phyloP scores from a whole-genome alignment of 2,329 filamentous ascomycete genomes.

The Dactylonectria estremocensis region DNA sequence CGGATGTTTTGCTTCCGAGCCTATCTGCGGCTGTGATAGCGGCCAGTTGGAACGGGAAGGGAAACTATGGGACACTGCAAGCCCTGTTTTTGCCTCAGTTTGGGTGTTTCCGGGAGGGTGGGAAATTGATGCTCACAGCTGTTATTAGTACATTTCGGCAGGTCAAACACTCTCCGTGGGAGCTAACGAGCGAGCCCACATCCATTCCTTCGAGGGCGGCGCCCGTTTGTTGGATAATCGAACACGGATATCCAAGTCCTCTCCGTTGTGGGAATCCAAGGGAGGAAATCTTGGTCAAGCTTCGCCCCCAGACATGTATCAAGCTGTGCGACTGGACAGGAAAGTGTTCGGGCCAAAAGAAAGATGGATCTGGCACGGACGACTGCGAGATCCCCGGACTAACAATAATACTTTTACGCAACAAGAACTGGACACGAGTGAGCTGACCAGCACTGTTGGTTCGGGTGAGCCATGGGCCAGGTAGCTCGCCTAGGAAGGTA shows the following conservation, averaged over 20 bases:
- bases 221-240: conserved; percentile 1
- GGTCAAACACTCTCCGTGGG: not conserved
- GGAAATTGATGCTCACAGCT: not conserved
- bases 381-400: not conserved
- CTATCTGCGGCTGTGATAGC: not conserved
- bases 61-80: not conserved
- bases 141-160: not conserved
- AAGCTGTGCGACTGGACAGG: not conserved
- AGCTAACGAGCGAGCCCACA: not conserved
- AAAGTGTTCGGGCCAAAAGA: not conserved
- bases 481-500: not conserved
- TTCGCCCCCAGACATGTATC: not conserved
- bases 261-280: not conserved
- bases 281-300: not conserved
- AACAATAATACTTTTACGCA: too few species aligned
- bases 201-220: conserved; percentile 2
- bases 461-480: conserved; percentile 2
- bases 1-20: conserved; percentile 2
- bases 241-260: not conserved
- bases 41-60: conserved; percentile 5
- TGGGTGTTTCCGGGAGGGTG: conserved; percentile 8
- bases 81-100: not conserved
- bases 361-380: not conserved
- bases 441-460: not conserved
- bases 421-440: not conserved